A percentile compares a stretch with the other conserved stretches of the same genome.
phyloP scores from a whole-genome alignment of 306 rosid genomes.

The Dalbergia cochinchinensis region DNA sequence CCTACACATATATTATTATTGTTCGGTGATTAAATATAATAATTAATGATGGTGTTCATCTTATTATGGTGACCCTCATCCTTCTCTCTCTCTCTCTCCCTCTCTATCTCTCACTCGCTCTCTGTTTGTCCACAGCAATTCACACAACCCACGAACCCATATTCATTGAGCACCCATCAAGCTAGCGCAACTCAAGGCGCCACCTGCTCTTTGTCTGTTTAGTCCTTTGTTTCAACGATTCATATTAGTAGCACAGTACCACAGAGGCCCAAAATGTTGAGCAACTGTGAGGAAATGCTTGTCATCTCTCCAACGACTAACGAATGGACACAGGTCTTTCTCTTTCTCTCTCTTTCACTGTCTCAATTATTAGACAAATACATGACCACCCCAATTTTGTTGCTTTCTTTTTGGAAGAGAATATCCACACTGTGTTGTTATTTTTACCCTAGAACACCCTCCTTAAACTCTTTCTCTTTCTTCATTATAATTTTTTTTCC shows the following conservation, averaged over 20 bases:
- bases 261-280: slow-evolving; percentile 56
- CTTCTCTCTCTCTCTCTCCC: neutral
- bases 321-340: slow-evolving; percentile 86
- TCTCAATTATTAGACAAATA: slow-evolving; percentile 82
- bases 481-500: neutral
- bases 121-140: slow-evolving; percentile 23
- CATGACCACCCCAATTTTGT: slow-evolving; percentile 83
- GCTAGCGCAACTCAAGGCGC: slow-evolving; percentile 52
- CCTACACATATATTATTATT: neutral
- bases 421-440: slow-evolving; percentile 61
- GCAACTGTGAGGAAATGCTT: slow-evolving; percentile 72
- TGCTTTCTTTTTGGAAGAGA: slow-evolving; percentile 90
- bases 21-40: neutral
- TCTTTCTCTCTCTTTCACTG: slow-evolving; percentile 36
- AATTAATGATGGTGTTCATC: slow-evolving; percentile 28
- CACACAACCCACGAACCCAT: neutral
- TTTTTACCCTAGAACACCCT: slow-evolving; percentile 69
- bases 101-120: neutral
- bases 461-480: slow-evolving; percentile 48
- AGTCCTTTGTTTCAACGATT: slow-evolving; percentile 61
- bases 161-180: slow-evolving; percentile 49
- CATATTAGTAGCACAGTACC: slow-evolving; percentile 15
- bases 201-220: slow-evolving; percentile 74
- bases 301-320: slow-evolving; percentile 60
- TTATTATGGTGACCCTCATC: slow-evolving; percentile 19